Percentiles rank a stretch among this genome's conserved stretches.
Evolutionary conservation across 2,329 filamentous ascomycete species (phyloP).

Genomic region (Epichloe sp.): DNA sequence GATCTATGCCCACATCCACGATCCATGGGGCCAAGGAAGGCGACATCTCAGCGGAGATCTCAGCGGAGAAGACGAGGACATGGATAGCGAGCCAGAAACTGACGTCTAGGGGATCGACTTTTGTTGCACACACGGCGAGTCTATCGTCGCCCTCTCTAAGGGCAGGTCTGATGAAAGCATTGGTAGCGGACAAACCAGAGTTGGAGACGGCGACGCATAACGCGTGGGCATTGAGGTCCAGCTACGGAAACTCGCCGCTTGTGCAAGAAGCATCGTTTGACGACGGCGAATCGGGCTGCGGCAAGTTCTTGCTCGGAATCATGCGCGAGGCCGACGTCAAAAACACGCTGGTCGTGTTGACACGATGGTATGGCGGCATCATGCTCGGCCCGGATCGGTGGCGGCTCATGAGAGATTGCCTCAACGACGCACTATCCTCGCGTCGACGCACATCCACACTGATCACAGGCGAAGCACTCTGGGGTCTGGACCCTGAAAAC

Average conservation of each 20-base stretch:
- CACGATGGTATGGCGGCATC: constrained; percentile 48
- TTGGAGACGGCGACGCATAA: constrained; percentile 46
- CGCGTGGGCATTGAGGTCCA: constrained; percentile 33
- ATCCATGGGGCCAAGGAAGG: not conserved
- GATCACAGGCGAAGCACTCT: constrained; percentile 38
- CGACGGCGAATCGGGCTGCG: constrained; percentile 48
- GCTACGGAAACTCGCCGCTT: constrained; percentile 24
- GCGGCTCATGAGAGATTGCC: constrained; percentile 46
- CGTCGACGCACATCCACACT: constrained; percentile 25
- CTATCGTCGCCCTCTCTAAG: constrained; percentile 28
- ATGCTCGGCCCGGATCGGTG: constrained; percentile 50
- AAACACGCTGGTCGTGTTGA: constrained; percentile 44
- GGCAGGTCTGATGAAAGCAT: constrained; percentile 28
- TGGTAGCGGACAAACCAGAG: constrained; percentile 34
- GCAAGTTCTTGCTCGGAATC: constrained; percentile 40
- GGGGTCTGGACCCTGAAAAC: constrained; percentile 45
- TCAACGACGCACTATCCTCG: constrained; percentile 40
- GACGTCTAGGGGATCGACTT: constrained; percentile 40
- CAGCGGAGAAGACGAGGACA: constrained; percentile 12
- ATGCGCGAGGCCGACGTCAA: constrained; percentile 37
- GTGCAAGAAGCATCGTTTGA: constrained; percentile 41
- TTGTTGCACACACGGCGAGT: constrained; percentile 37
- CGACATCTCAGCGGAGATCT: constrained; percentile 1
- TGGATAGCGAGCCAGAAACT: constrained; percentile 42
- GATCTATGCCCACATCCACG: not conserved